These are phyloP conservation scores for Marasmius fiardii DNA, from an alignment of 1,284 basidiomycete genomes.

Conservation along the genomic window DNA sequence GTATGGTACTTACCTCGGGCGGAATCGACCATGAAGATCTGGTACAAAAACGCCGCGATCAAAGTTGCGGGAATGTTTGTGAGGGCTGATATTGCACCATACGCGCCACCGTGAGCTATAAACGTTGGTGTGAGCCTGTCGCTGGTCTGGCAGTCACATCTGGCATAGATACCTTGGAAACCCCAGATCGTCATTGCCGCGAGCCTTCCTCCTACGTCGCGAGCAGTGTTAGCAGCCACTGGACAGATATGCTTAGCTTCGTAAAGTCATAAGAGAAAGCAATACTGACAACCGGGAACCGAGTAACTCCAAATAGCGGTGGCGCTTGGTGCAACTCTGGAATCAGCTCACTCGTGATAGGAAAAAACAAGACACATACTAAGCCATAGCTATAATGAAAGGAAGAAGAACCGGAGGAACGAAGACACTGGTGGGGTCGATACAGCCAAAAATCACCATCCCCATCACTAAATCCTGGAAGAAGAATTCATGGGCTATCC, in stretches of 20 bases:
- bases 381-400: not conserved
- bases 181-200: constrained; percentile 1
- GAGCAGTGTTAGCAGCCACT: not conserved
- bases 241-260: not conserved
- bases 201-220: not conserved
- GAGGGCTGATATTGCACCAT: not conserved
- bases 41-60: not conserved
- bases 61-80: not conserved
- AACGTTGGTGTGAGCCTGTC: not conserved
- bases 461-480: not conserved
- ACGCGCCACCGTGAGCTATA: not conserved
- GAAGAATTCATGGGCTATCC: not conserved
- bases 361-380: not conserved
- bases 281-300: not conserved
- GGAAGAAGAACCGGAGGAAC: not conserved
- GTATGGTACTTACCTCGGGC: not conserved
- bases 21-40: not conserved
- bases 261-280: not conserved
- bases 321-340: not conserved
- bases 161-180: not conserved
- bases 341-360: not conserved
- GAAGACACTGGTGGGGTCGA: not conserved
- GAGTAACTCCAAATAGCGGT: not conserved
- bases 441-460: not conserved
- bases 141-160: not conserved